A percentile compares a stretch with the other conserved stretches of the same genome.
Evolutionary conservation across 2,329 filamentous ascomycete genomes (phyloP).

Genomic region (Hypoxylon rubiginosum): DNA sequence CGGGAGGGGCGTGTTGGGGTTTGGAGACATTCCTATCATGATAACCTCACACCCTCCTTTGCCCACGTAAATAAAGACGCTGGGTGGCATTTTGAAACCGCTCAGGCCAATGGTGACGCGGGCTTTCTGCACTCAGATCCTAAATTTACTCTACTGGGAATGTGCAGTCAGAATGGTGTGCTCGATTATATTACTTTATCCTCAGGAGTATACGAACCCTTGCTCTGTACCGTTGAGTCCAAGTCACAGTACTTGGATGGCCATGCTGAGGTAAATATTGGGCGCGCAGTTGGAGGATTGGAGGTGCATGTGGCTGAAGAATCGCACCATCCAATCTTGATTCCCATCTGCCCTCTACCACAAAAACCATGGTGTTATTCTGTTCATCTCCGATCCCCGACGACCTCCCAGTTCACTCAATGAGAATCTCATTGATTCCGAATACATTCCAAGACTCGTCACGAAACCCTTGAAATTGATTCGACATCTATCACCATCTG

Average conservation of each 20-base stretch:
- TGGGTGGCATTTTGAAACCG: background rate
- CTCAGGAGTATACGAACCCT: slow-evolving; percentile 1
- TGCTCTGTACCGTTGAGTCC: slow-evolving; percentile 1
- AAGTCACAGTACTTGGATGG: slow-evolving; percentile 3
- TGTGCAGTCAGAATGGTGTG: background rate
- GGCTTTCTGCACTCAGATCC: background rate
- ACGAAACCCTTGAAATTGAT: slow-evolving; percentile 1
- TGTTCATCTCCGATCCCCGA: slow-evolving; percentile 3
- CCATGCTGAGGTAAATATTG: background rate
- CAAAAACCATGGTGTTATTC: slow-evolving; percentile 3
- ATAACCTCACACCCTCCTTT: too few relatives aligned
- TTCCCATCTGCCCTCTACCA: slow-evolving; percentile 2
- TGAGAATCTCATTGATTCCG: slow-evolving; percentile 1
- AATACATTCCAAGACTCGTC: slow-evolving; percentile 2
- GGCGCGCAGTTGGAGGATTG: too few relatives aligned
- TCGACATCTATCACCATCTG: slow-evolving; percentile 5
- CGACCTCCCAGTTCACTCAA: slow-evolving; percentile 2
- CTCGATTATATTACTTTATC: slow-evolving; percentile 5
- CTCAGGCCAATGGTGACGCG: background rate
- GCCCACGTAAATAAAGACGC: too few relatives aligned
- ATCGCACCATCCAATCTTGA: slow-evolving; percentile 2
- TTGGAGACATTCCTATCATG: too few relatives aligned
- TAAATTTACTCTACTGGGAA: slow-evolving; percentile 1
- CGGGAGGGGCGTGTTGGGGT: too few relatives aligned
- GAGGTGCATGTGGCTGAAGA: slow-evolving; percentile 1